Evolutionary conservation across 805 yeast genomes (phyloP), one percentile per base, ranked within the genome.

Genomic region (Scheffersomyces ergatensis): DNA sequence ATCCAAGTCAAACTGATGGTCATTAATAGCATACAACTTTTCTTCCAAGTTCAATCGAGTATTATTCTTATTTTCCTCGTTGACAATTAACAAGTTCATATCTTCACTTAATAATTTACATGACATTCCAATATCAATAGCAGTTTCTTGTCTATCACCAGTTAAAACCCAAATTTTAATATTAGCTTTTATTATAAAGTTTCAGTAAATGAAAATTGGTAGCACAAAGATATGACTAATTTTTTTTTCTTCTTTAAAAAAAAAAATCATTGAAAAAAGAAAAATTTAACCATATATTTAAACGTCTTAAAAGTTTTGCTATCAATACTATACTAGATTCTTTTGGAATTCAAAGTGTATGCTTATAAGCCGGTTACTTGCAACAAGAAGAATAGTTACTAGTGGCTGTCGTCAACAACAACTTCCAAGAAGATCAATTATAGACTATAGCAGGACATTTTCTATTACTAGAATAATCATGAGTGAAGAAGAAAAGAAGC

Each of bases 101-200:
- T 93, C 99, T 60, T 93, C 99, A 56, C 93, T 83, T 35, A 93
- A 65, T 34, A 93, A 72, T 57, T 87, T 89, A 71, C 99, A 95
- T 54, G 97, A 88, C 97, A 93, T 89, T 45, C 99, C 99, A 57
- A 93, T 93, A 60, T 93, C 95, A 49, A 93, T 86, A 0, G 99
- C 99, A 12, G 99, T 93, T 62, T 93, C 99, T 61, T 95, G 99
- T 62, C 97, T 78, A 59, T 93, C 99, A 53, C 99, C 99, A 2
- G 99, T 93, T 38, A 93, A 71, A 19, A 93, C 97, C 99, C 99
- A 93, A 14, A 93, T 79, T 60, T 89, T 92, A 48, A 95, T 90
- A 13, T 98, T 98, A 0, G 99, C 99, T 42, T 85, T 89, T 60
- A n/a, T n/a, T n/a, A n/a, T n/a, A n/a, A n/a, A n/a, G n/a, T n/a